Evolutionary conservation across 305 asterid genomes (phyloP), one percentile per base, ranked within the genome.

Genomic region (Solanum hybrid): DNA sequence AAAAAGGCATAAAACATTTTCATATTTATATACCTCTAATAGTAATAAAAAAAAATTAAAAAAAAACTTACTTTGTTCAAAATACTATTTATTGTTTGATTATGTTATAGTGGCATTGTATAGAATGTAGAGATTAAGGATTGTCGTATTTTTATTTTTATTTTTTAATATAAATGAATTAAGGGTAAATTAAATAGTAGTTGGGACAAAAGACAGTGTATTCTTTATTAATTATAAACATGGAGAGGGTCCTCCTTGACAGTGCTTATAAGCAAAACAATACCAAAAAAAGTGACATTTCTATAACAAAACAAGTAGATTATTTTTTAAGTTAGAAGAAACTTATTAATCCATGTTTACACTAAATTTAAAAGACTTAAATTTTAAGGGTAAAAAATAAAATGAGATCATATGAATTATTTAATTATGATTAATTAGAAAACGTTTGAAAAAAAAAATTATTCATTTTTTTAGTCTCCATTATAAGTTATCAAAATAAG

Each of bases 221-320:
- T 73, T 61, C 73, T 89, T 89, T 8, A 76, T 91, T 26, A 84
- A 51, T 91, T 22, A 78, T 22, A 78, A 89, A 51, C 89, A 88
- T 86, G 84, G 79, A 89, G 80, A 89, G 78, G 87, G 29, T 87
- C 90, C 89, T 81, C 67, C 33, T 18, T 46, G 74, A 82, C 88
- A 79, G 64, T 86, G 87, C 92, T 90, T 91, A 88, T 91, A 88
- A 90, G 89, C 91, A 79, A 91, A 73, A 86, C 71, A 90, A 37
- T 88, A 22, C 87, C 61, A 12, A 69, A 35, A 85, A 40, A 28
- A 26, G 78, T 39, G 89, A 34, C 39, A 71, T 87, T 87, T 87
- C 69, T 24, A 6, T 36, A 51, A 51, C n/a, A 67, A 39, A 8
- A 24, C 0, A 24, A 39, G 34, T 81, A 8, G 35, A 81, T 24